Evolutionary conservation across 2,329 filamentous ascomycete genomes (phyloP).

Genomic region (Fusarium sp.): DNA sequence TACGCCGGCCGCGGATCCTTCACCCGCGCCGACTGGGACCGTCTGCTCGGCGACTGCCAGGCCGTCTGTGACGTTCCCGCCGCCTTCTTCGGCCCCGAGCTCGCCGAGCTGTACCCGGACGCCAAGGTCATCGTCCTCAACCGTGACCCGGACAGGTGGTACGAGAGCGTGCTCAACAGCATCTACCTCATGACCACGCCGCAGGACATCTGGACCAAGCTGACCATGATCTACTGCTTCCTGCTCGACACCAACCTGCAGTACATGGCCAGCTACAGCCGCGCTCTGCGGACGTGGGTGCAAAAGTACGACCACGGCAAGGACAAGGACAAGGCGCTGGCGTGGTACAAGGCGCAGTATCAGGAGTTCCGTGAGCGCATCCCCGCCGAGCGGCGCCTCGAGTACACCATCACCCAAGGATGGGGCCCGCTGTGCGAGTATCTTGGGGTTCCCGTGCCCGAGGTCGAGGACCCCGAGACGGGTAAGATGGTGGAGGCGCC

Average conservation of each 20-base stretch:
- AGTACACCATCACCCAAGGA: constrained; percentile 54
- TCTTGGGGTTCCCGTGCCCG: constrained; percentile 53
- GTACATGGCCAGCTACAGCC: constrained; percentile 45
- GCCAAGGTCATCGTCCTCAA: constrained; percentile 55
- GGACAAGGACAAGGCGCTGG: constrained; percentile 53
- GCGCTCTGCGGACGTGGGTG: constrained; percentile 41
- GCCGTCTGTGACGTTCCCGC: constrained; percentile 67
- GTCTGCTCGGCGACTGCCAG: constrained; percentile 58
- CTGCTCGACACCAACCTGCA: constrained; percentile 43
- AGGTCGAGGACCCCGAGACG: constrained; percentile 46
- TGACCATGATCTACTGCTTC: constrained; percentile 47
- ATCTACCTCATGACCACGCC: constrained; percentile 48
- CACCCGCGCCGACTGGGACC: constrained; percentile 58
- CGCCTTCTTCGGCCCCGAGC: constrained; percentile 59
- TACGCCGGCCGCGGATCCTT: constrained; percentile 48
- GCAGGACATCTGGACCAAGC: constrained; percentile 37
- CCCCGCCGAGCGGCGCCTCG: constrained; percentile 50
- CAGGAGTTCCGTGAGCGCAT: constrained; percentile 51
- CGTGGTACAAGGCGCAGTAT: constrained; percentile 54
- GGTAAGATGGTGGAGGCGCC: constrained; percentile 49
- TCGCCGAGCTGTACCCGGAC: constrained; percentile 50
- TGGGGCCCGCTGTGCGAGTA: constrained; percentile 57
- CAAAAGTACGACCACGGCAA: constrained; percentile 48
- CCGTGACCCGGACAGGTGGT: constrained; percentile 54
- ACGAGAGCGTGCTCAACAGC: constrained; percentile 43